A percentile compares a stretch with the other conserved stretches of the same genome.
These are phyloP conservation scores for Ustilago lituana DNA, from an alignment of 1,284 basidiomycete genomes.

Conservation along the genomic window DNA sequence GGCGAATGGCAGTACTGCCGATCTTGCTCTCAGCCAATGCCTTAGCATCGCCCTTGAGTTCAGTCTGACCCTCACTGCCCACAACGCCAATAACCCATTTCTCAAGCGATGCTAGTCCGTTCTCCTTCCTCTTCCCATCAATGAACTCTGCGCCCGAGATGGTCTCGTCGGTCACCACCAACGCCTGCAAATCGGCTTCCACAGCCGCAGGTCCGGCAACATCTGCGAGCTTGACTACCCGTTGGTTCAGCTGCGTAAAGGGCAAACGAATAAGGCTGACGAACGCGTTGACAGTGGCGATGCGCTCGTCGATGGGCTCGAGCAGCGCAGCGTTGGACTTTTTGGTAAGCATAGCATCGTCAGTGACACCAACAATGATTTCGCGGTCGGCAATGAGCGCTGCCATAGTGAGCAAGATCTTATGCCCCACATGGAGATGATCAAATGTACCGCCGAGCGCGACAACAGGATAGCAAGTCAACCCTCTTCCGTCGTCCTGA, in stretches of 20 bases:
- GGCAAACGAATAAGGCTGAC: conserved; percentile 43
- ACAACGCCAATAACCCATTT: conserved; percentile 60
- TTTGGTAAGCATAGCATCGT: conserved; percentile 77
- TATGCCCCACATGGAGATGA: conserved; percentile 96
- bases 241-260: conserved; percentile 34
- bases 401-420: conserved; percentile 91
- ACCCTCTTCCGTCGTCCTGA: conserved; percentile 32
- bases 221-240: conserved; percentile 57
- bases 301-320: conserved; percentile 72
- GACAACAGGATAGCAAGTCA: conserved; percentile 33
- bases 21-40: conserved; percentile 60
- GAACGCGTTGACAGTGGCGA: conserved; percentile 56
- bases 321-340: conserved; percentile 80
- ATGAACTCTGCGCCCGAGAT: conserved; percentile 57
- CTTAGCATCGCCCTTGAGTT: conserved; percentile 55
- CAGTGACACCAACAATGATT: conserved; percentile 86
- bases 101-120: conserved; percentile 39
- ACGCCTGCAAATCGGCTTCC: conserved; percentile 51
- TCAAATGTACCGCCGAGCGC: conserved; percentile 87
- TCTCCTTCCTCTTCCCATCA: conserved; percentile 49
- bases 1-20: conserved; percentile 63
- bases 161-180: conserved; percentile 65
- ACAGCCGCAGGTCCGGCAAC: conserved; percentile 63
- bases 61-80: conserved; percentile 53
- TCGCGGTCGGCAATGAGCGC: conserved; percentile 81